phyloP scores from a whole-genome alignment of 2,329 filamentous ascomycete species.

The Cadophora malorum region DNA sequence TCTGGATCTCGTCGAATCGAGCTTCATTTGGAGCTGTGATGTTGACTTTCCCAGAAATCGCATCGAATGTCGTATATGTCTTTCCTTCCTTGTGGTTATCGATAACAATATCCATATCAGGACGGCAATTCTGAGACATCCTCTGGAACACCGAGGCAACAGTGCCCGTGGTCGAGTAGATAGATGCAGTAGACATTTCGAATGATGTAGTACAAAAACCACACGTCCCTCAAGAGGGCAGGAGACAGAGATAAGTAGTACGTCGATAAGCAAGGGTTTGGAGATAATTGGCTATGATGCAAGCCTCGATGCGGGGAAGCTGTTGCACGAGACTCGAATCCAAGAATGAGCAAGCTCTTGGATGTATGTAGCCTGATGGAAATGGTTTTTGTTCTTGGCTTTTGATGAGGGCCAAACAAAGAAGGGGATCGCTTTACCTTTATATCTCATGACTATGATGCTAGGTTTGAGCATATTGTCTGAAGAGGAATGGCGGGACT shows the following conservation, averaged over 20 bases:
- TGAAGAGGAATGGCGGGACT: conserved; percentile 28
- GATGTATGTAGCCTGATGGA: conserved; percentile 11
- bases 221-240: conserved; percentile 1
- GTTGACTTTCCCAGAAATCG: conserved; percentile 39
- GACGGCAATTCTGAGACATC: conserved; percentile 30
- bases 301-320: conserved; percentile 35
- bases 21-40: conserved; percentile 42
- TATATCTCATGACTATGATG: conserved; percentile 26
- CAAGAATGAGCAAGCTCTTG: conserved; percentile 17
- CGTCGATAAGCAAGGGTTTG: conserved; percentile 19
- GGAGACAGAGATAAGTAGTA: conserved; percentile 16
- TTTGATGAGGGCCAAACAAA: conserved; percentile 20
- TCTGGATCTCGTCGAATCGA: conserved; percentile 44
- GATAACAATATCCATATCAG: conserved; percentile 42
- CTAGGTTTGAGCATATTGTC: conserved; percentile 20
- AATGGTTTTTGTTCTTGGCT: background rate
- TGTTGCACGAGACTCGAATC: conserved; percentile 23
- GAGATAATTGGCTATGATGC: conserved; percentile 27
- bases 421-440: conserved; percentile 16
- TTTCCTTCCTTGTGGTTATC: conserved; percentile 40
- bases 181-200: conserved; percentile 38
- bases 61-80: conserved; percentile 43
- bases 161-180: conserved; percentile 37
- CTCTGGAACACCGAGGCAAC: conserved; percentile 40
- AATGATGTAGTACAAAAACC: background rate